Base-by-base conservation (phyloP, 176 grass and related monocot genomes). In the Carex myosuroides region DNA sequence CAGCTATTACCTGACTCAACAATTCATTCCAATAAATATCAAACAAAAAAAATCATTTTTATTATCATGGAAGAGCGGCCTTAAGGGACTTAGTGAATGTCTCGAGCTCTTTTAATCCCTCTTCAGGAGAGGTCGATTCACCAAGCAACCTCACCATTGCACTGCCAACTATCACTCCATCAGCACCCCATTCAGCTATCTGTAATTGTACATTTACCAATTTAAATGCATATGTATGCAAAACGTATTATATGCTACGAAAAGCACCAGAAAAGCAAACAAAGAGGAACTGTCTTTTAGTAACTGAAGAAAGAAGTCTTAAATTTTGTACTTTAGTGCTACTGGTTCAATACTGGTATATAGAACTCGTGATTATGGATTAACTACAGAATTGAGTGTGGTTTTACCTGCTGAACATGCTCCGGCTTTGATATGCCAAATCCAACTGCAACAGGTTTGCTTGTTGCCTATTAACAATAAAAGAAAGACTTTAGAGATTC, bases 401-500 rank as follows among this genome's bases (percentile, higher is more conserved):
- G 12, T 61, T 60, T 62, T 74, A 98, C 95, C 93, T 98, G 95
- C 82, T 95, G 86, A 65, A 93, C 92, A 44, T 98, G 95, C 79
- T 95, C 95, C 41, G 95, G 86, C 62, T 87, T 93, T 0, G 95
- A 98, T 83, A 98, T 92, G 60, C 95, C 95, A 86, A 98, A 98
- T 13, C 95, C 95, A 85, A 98, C 95, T 10, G 92, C 86, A 77
- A 98, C 95, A 21, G 95, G 89, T 90, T 98, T 98, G 53, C 85
- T 83, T 80, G 95, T 98, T 62, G 70, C 88, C 95, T 98, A 85
- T 55, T 29, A 85, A 78, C 73, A 84, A 41, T 48, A 62, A 70
- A 83, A 83, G 21, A 81, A 32, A 14, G 8, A 29, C 22, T 69
- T 65, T 52, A 65, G 14, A 54, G 33, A 69, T 50, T 1, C 68